Base-by-base conservation (phyloP, 176 grass and related monocot genomes). In the Triticum dicoccoides region DNA sequence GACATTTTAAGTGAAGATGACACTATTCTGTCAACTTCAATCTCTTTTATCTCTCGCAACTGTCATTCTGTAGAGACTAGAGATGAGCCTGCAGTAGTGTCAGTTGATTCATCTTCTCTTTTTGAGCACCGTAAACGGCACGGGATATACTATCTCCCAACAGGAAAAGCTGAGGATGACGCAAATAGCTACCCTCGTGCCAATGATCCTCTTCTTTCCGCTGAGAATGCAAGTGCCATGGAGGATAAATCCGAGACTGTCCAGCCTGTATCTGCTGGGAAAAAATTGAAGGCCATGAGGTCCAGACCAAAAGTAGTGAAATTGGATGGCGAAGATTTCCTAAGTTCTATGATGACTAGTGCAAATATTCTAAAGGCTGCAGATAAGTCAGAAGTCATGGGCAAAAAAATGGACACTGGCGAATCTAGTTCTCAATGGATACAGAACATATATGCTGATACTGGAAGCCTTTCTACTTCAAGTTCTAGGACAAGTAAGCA, bases 81-180 rank as follows among this genome's bases (percentile, higher is more conserved):
- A 66, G 67, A 87, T 77, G 88, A 91, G 63, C 45, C 72, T 91
- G 77, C 81, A 87, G 9, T 72, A 89, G 9, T 72, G 30, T 84
- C 80, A 65, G 42, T 76, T 91, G 86, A 33, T 83, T 81, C 77
- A 11, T 85, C 82, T 85, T 92, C 90, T 81, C 68, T 93, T 87
- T 89, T 82, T 61, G 90, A 98, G 80, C 94, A 98, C 83, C 94
- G 94, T 72, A 98, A 91, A 80, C 86, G 97, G 37, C 94, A 98
- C 62, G 92, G 82, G 4, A 83, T 98, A n/a, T 96, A 92, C 79
- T 96, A 98, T 84, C 92, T 98, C 47, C 86, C 90, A 75, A 37
- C 88, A 54, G 90, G 83, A 81, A 94, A 91, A 73, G 81, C 65
- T 65, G 82, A 89, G 30, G 80, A 54, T 58, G 94, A 92, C 37